Percentiles rank a stretch among this genome's conserved stretches.
Evolutionary conservation across 2,329 filamentous ascomycete species (phyloP).

Genomic region (Beauveria sp.): DNA sequence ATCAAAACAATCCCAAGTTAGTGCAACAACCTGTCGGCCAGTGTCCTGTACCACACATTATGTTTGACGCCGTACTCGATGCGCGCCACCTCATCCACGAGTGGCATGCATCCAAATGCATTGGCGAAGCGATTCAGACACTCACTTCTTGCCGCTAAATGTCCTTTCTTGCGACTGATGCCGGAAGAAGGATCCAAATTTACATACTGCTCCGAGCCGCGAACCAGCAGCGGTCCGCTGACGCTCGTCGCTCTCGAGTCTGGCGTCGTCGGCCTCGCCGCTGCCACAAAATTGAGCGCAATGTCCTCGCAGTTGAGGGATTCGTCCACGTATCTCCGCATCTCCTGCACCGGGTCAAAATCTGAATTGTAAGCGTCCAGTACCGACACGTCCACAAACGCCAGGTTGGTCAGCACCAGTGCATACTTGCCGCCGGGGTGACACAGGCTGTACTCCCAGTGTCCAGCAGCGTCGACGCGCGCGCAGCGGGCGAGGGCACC

Average conservation of each 20-base stretch:
- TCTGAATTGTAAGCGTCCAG: conserved; percentile 31
- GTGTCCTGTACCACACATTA: background rate
- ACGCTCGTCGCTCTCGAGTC: conserved; percentile 17
- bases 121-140: conserved; percentile 29
- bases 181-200: conserved; percentile 25
- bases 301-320: conserved; percentile 35
- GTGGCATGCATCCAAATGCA: conserved; percentile 28
- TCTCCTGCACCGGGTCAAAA: conserved; percentile 22
- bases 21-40: background rate
- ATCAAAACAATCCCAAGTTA: background rate
- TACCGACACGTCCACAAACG: conserved; percentile 30
- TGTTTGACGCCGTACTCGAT: background rate
- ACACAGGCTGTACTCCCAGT: conserved; percentile 28
- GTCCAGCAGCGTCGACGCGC: conserved; percentile 17
- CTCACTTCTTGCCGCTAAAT: conserved; percentile 25
- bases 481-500: conserved; percentile 31
- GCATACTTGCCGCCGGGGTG: conserved; percentile 24
- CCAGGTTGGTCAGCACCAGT: conserved; percentile 30
- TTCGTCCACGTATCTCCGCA: conserved; percentile 30
- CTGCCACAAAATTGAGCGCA: conserved; percentile 30
- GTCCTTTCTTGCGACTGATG: conserved; percentile 26
- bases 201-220: conserved; percentile 24
- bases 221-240: conserved; percentile 27
- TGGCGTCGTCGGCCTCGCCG: conserved; percentile 17
- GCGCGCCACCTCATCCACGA: conserved; percentile 14